Evolutionary conservation across 257 asterid genomes (phyloP), one percentile per base, ranked within the genome.

Genomic region (Schizonepeta tenuifolia): DNA sequence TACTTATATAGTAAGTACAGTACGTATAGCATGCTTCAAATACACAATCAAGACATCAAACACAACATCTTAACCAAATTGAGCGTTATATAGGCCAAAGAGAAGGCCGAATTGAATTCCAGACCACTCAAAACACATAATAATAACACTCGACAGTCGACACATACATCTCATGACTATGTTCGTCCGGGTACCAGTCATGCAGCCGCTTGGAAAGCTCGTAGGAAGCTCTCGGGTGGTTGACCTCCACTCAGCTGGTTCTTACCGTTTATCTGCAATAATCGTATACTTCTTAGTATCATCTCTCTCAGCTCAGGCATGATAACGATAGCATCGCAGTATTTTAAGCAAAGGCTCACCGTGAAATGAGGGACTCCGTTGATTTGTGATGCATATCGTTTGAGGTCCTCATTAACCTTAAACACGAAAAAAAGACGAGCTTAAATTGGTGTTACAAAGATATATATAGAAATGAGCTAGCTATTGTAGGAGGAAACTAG

Each of bases 241-340:
- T 91, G 97, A 49, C 96, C 95, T 72, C 97, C 97, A 6, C 89
- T 87, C 79, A 91, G 59, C 69, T 84, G 82, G 70, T 67, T 54
- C 86, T 91, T 84, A 69, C 90, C 93, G 38, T 91, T 87, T 26
- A 91, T 83, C 97, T 91, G 86, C 46, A 26, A 65, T 49, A 21
- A 10, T 10, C 17, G 1, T 4, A 41, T 1, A 55, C 22, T 1
- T 6, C 11, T 10, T 14, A 51, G 38, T 28, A 66, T 6, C 33
- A 54, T 41, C 17, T 41, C 18, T 59, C 8, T 8, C 7, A 9
- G 11, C 49, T 14, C n/a, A n/a, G n/a, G n/a, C n/a, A n/a, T n/a
- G n/a, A n/a, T n/a, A n/a, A n/a, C n/a, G 22, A 56, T 12, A 36
- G 13, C 41, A 20, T 47, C 0, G 7, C 9, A 26, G 7, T 9